These are phyloP conservation scores for Porcisia deanei DNA, from an alignment of 208 protist genomes.

Conservation along the genomic window DNA sequence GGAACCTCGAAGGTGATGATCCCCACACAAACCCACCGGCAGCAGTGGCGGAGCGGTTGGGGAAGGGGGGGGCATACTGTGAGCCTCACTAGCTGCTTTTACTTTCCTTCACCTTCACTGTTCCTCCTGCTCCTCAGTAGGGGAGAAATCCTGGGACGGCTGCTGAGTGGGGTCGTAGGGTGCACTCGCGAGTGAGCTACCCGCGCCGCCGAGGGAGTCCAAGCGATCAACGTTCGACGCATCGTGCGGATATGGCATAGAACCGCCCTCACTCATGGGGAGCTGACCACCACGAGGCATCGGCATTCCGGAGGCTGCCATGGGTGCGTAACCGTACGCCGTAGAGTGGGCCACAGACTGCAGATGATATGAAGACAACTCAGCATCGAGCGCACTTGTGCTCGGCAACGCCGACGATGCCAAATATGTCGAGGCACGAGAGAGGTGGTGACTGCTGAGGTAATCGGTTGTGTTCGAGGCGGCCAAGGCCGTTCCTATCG, in stretches of 20 bases:
- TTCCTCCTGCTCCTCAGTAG: conserved; percentile 62
- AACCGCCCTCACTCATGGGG: conserved; percentile 2
- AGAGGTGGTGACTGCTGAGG: conserved; percentile 27
- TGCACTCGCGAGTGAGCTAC: conserved; percentile 27
- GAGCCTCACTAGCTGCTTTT: not conserved
- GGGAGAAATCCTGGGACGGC: conserved; percentile 50
- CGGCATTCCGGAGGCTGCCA: conserved; percentile 21
- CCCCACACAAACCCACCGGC: too few relatives aligned
- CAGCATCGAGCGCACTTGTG: conserved; percentile 19
- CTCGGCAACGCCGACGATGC: conserved; percentile 21
- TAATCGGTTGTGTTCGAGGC: conserved; percentile 42
- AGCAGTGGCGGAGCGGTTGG: not conserved
- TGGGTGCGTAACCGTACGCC: conserved; percentile 24
- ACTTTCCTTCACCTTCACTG: not conserved
- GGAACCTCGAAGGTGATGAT: too few relatives aligned
- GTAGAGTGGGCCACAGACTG: conserved; percentile 52
- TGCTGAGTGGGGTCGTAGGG: conserved; percentile 31
- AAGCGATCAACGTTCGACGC: conserved; percentile 15
- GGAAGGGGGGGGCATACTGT: not conserved
- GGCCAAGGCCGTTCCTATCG: conserved; percentile 21
- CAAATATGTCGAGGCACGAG: conserved; percentile 24
- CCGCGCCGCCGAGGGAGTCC: conserved; percentile 5
- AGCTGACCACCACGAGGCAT: conserved; percentile 1
- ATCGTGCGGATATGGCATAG: conserved; percentile 27
- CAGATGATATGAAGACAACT: conserved; percentile 75